phyloP scores from a whole-genome alignment of 106 monocot genomes.

The Dactylorhiza incarnata region DNA sequence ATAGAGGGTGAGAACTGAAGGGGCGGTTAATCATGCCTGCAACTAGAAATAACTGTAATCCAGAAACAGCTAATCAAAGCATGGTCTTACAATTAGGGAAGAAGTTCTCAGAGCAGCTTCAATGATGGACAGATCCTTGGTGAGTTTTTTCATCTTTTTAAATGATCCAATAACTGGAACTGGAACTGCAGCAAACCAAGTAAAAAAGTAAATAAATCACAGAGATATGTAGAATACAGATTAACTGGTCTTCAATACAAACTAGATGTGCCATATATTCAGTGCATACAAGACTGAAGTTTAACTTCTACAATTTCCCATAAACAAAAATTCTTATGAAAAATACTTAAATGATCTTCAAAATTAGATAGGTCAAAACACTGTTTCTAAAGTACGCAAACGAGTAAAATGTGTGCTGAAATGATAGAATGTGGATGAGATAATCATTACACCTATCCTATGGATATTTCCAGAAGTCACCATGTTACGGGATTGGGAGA shows the following conservation, averaged over 20 bases:
- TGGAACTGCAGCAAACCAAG: conserved; percentile 56
- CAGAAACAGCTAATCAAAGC: not conserved
- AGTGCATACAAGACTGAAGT: not conserved
- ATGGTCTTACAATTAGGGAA: conserved; percentile 55
- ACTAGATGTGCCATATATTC: not conserved
- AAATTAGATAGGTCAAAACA: not conserved
- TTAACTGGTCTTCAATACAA: not conserved
- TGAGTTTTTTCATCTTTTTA: conserved; percentile 81
- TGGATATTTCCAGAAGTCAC: not conserved
- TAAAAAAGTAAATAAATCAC: not conserved
- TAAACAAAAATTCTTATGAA: not conserved
- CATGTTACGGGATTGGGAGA: no score
- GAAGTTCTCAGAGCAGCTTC: conserved; percentile 77
- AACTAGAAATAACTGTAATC: not conserved
- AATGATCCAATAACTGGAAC: conserved; percentile 79
- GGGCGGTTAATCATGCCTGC: not conserved
- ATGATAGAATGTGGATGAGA: not conserved
- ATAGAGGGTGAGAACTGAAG: not conserved
- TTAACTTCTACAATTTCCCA: not conserved
- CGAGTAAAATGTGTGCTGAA: not conserved
- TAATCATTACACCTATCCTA: not conserved
- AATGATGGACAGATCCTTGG: conserved; percentile 45
- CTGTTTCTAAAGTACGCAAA: not conserved
- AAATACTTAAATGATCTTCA: not conserved
- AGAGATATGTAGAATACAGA: not conserved